phyloP scores from a whole-genome alignment of 208 protist genomes.

The Leishmania turanica region DNA sequence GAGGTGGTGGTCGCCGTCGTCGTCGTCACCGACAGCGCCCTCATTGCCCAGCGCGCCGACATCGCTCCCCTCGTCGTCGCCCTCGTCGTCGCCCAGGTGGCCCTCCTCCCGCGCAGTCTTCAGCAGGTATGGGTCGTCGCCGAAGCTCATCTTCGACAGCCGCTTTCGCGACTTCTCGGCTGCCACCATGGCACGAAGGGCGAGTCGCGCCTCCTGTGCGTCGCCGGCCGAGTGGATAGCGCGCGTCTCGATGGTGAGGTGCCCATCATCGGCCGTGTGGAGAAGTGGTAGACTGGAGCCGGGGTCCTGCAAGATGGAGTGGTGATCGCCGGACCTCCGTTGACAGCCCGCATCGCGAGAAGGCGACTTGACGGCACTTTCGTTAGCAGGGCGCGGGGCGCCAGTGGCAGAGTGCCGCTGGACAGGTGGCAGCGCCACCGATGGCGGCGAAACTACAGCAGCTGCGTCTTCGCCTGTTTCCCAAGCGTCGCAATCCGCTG shows the following conservation, averaged over 20 bases:
- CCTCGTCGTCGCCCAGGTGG: constrained; percentile 12
- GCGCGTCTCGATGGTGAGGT: constrained; percentile 29
- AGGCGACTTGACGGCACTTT: too few relatives aligned
- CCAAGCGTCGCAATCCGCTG: background rate
- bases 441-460: background rate
- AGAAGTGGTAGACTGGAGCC: constrained; percentile 26
- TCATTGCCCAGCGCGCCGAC: background rate
- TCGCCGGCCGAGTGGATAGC: constrained; percentile 49
- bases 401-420: background rate
- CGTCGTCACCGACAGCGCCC: background rate
- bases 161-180: constrained; percentile 39
- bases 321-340: background rate
- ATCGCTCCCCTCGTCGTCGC: background rate
- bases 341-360: background rate
- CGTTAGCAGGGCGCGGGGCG: background rate
- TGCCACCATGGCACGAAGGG: constrained; percentile 41
- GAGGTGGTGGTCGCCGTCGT: background rate
- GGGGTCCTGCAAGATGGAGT: constrained; percentile 1
- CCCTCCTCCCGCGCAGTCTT: constrained; percentile 31
- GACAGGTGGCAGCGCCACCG: background rate
- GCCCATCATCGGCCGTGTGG: constrained; percentile 33
- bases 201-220: constrained; percentile 41
- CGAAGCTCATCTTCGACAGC: constrained; percentile 24
- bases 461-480: background rate
- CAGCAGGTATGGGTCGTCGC: constrained; percentile 30